A percentile compares a stretch with the other conserved stretches of the same genome.
These are phyloP conservation scores for Letharia columbiana DNA, from an alignment of 495 filamentous ascomycete species.

Conservation along the genomic window DNA sequence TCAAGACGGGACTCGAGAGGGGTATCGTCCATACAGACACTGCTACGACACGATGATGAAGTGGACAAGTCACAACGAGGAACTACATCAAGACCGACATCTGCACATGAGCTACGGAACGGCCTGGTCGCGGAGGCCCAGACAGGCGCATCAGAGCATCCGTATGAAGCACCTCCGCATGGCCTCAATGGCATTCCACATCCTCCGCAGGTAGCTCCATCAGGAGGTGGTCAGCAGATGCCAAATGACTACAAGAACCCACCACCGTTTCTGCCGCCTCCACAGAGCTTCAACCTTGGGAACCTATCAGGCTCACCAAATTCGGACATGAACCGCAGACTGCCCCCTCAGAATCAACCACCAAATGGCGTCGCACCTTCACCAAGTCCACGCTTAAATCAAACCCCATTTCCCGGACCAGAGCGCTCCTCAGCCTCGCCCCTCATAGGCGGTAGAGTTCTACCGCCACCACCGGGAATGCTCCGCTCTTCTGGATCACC, in stretches of 20 bases:
- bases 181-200: slow-evolving; percentile 9
- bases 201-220: neutral
- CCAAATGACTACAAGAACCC: slow-evolving; percentile 10
- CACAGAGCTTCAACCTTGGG: slow-evolving; percentile 17
- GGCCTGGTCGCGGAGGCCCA: slow-evolving; percentile 6
- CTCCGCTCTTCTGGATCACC: slow-evolving; percentile 22
- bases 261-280: slow-evolving; percentile 21
- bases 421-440: slow-evolving; percentile 25
- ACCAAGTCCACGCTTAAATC: slow-evolving; percentile 20
- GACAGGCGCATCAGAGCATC: neutral
- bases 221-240: neutral
- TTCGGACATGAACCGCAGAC: slow-evolving; percentile 20
- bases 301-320: slow-evolving; percentile 15
- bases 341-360: slow-evolving; percentile 19
- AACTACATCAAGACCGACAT: slow-evolving; percentile 33
- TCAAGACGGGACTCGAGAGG: slow-evolving; percentile 17
- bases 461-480: slow-evolving; percentile 26
- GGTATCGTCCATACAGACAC: slow-evolving; percentile 22
- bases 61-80: slow-evolving; percentile 4
- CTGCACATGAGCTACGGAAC: slow-evolving; percentile 23
- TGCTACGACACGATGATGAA: slow-evolving; percentile 24
- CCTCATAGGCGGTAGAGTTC: slow-evolving; percentile 15
- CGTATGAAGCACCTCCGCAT: neutral
- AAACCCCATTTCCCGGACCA: slow-evolving; percentile 14
- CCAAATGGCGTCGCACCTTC: slow-evolving; percentile 18